phyloP scores from a whole-genome alignment of 345 rosid species.

The Acer saccharum region DNA sequence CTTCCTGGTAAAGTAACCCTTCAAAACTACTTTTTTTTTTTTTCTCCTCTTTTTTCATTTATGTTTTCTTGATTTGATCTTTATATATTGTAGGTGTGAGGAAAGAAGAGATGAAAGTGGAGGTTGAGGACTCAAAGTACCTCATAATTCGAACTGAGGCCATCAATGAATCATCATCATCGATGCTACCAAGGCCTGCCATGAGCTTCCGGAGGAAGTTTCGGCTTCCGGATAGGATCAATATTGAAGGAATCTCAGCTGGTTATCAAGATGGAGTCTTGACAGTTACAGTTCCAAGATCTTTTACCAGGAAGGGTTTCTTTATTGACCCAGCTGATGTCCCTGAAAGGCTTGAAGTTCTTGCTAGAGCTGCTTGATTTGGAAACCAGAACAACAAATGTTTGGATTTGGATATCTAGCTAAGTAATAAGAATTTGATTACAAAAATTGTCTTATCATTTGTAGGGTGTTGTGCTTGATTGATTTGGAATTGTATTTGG shows the following conservation, averaged over 20 bases:
- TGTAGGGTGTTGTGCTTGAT: background rate
- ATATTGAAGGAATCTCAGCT: conserved; percentile 62
- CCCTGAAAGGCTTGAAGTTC: conserved; percentile 51
- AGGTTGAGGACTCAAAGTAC: conserved; percentile 72
- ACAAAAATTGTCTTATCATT: background rate
- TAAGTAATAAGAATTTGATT: background rate
- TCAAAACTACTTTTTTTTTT: background rate
- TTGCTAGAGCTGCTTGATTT: conserved; percentile 82
- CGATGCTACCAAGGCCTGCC: conserved; percentile 38
- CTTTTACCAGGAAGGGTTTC: conserved; percentile 38
- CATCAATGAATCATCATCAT: background rate
- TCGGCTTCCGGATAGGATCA: conserved; percentile 59
- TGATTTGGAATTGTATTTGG: background rate
- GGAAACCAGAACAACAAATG: background rate
- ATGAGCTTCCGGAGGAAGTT: conserved; percentile 64
- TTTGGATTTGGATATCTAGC: background rate
- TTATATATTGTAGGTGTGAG: conserved; percentile 53
- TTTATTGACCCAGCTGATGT: conserved; percentile 54
- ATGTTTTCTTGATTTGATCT: conserved; percentile 10
- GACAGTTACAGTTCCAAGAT: conserved; percentile 65
- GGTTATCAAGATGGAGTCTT: conserved; percentile 69
- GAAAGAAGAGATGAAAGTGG: conserved; percentile 75
- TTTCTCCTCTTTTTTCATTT: background rate
- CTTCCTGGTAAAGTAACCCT: conserved; percentile 52
- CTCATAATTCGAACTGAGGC: conserved; percentile 64